Conservation (phyloP, 495 filamentous ascomycete genomes). For the Amphirosellinia nigrospora region DNA sequence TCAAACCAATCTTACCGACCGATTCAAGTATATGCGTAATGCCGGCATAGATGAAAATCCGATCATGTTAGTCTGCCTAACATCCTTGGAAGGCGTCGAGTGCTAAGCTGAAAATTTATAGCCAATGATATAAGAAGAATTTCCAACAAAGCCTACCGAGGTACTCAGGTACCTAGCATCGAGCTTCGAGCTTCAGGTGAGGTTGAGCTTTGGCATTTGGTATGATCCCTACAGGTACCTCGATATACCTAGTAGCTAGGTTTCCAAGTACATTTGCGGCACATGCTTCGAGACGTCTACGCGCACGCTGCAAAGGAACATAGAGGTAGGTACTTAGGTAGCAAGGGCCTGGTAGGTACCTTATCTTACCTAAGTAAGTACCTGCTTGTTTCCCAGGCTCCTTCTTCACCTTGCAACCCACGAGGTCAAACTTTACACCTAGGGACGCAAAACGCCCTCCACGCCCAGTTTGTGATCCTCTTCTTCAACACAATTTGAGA, state of each 20-base stretch:
- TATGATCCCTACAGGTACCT: not conserved
- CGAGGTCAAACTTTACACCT: not conserved
- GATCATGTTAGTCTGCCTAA: not conserved
- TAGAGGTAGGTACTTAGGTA: not conserved
- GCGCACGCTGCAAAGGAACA: not conserved
- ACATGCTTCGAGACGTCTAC: not conserved
- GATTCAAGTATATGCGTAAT: not conserved
- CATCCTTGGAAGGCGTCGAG: too few relatives aligned
- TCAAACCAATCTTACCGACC: not conserved
- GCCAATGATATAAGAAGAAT: not conserved
- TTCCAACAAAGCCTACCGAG: not conserved
- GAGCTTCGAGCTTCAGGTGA: not conserved
- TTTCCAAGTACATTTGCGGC: not conserved
- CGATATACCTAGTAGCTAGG: not conserved
- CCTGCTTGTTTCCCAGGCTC: not conserved
- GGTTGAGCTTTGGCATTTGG: conserved; percentile 1
- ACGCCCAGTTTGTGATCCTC: not conserved
- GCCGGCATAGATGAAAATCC: not conserved
- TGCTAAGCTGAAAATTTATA: not conserved
- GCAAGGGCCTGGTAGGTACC: too few relatives aligned
- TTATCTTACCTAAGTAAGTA: too few relatives aligned
- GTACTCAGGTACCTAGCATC: not conserved
- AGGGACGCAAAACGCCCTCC: not conserved
- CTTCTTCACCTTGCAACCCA: not conserved
- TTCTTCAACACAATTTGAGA: not conserved